Conservation (phyloP, 1,284 basidiomycete species). For the Melampsora occidentalis region DNA sequence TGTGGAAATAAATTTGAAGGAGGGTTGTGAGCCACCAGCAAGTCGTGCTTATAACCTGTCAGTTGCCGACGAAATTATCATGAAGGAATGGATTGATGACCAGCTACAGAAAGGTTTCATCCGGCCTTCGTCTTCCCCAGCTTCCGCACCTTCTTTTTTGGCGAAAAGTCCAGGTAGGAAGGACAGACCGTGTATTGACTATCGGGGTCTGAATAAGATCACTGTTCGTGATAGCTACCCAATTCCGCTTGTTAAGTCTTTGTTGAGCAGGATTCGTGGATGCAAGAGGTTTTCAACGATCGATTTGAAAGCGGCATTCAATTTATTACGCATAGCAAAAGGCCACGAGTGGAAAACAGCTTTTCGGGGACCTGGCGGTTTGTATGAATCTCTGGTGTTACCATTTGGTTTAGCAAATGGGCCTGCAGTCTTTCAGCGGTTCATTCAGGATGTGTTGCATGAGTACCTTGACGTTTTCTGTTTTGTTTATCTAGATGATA, state of each 20-base stretch:
- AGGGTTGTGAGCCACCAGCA: background rate
- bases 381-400: conserved; percentile 56
- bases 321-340: conserved; percentile 49
- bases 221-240: conserved; percentile 44
- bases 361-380: conserved; percentile 55
- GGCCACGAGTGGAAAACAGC: conserved; percentile 55
- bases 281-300: conserved; percentile 47
- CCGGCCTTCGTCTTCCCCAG: conserved; percentile 23
- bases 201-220: conserved; percentile 43
- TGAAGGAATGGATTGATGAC: conserved; percentile 18
- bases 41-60: conserved; percentile 7
- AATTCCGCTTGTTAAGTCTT: background rate
- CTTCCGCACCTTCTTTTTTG: conserved; percentile 42
- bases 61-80: background rate
- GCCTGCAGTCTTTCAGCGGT: conserved; percentile 52
- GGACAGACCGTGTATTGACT: conserved; percentile 44
- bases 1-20: conserved; percentile 17
- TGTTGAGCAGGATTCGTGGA: background rate
- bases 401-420: conserved; percentile 57
- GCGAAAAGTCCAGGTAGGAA: conserved; percentile 45
- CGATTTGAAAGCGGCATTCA: conserved; percentile 51
- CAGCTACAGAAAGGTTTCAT: conserved; percentile 22
- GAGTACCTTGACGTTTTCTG: conserved; percentile 5
- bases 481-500: too few relatives aligned
- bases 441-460: background rate